Conservation (phyloP, 2,329 filamentous ascomycete genomes). For the Amesomyces nigricolor region DNA sequence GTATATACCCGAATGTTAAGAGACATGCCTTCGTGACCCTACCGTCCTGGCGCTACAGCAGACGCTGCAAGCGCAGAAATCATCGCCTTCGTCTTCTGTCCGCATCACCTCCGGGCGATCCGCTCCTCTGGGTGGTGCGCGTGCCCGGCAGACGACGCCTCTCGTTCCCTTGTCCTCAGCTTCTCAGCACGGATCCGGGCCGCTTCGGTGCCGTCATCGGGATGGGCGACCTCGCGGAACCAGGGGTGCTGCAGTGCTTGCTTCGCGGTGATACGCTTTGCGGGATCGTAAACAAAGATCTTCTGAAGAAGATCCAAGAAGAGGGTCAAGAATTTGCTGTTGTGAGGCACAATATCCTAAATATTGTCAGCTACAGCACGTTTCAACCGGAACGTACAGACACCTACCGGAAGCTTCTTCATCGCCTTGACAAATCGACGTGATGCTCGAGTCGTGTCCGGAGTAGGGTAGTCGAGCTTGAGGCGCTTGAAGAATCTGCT, state of each 20-base stretch:
- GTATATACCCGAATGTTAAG: constrained; percentile 13
- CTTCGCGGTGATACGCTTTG: constrained; percentile 60
- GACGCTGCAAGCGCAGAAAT: constrained; percentile 9
- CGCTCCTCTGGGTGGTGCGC: constrained; percentile 18
- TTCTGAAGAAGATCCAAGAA: constrained; percentile 60
- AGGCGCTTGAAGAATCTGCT: constrained; percentile 60
- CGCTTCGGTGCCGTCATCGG: constrained; percentile 64
- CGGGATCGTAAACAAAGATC: constrained; percentile 64
- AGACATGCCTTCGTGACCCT: constrained; percentile 18
- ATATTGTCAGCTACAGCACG: constrained; percentile 23
- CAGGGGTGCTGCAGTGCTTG: constrained; percentile 61
- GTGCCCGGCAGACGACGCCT: constrained; percentile 26
- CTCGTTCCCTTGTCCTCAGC: constrained; percentile 36
- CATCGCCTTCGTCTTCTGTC: constrained; percentile 4
- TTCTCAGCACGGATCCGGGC: constrained; percentile 55
- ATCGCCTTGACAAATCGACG: constrained; percentile 65
- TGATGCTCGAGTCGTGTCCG: constrained; percentile 59
- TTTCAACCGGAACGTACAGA: not conserved
- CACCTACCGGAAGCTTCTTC: constrained; percentile 58
- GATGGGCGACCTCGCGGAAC: constrained; percentile 58
- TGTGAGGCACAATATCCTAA: constrained; percentile 60
- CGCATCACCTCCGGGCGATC: constrained; percentile 10
- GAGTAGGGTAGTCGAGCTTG: constrained; percentile 59
- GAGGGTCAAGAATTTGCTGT: constrained; percentile 53
- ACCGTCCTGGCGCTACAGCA: constrained; percentile 6